A percentile compares a stretch with the other conserved stretches of the same genome.
These are phyloP conservation scores for Amanita thiersii DNA, from an alignment of 768 basidiomycete genomes.

Conservation along the genomic window DNA sequence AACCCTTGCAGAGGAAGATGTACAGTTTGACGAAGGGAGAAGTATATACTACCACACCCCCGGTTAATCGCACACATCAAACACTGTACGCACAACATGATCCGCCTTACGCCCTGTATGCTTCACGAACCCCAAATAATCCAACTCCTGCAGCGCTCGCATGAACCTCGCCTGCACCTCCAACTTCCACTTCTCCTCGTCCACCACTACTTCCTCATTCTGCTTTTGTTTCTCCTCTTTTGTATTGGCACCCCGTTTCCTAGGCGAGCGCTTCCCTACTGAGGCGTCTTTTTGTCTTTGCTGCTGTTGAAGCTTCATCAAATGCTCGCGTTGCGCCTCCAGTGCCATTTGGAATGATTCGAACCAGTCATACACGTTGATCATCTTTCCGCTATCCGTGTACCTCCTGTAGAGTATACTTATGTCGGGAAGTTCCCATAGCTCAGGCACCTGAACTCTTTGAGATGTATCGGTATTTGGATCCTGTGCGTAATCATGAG, in stretches of 20 bases:
- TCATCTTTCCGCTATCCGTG: conserved; percentile 70
- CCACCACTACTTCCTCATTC: conserved; percentile 23
- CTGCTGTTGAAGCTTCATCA: conserved; percentile 8
- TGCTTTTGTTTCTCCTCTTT: conserved; percentile 20
- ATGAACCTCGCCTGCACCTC: conserved; percentile 75
- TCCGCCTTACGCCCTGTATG: conserved; percentile 74
- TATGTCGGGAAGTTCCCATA: conserved; percentile 62
- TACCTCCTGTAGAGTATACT: conserved; percentile 73
- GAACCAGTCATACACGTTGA: conserved; percentile 88
- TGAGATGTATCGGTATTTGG: background rate
- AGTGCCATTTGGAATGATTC: conserved; percentile 64
- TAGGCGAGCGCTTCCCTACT: conserved; percentile 7
- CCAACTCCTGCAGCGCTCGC: conserved; percentile 73
- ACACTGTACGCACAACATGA: conserved; percentile 63
- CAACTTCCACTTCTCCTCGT: conserved; percentile 46
- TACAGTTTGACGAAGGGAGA: too few relatives aligned
- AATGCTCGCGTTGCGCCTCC: conserved; percentile 44
- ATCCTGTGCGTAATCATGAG: conserved; percentile 39
- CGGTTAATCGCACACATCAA: conserved; percentile 39
- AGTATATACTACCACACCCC: too few relatives aligned
- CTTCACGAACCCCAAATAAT: conserved; percentile 72
- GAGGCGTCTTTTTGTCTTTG: conserved; percentile 2
- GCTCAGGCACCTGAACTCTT: conserved; percentile 2
- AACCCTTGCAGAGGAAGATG: too few relatives aligned
- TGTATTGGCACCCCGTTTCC: conserved; percentile 15